Conservation (phyloP, 2,329 filamentous ascomycete genomes). For the Botrytis fabae region DNA sequence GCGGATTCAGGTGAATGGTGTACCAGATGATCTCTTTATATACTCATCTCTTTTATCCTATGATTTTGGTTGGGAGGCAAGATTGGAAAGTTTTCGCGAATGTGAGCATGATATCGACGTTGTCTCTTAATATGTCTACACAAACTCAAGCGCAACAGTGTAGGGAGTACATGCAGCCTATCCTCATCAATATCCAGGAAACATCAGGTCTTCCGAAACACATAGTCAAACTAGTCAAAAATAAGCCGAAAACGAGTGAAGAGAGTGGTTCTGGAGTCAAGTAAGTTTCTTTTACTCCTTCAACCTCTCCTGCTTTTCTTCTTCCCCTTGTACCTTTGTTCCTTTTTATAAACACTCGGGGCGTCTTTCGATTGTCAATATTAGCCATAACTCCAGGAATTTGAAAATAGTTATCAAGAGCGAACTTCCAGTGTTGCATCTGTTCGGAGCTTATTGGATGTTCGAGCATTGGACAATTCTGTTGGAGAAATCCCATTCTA, state of each 20-base stretch:
- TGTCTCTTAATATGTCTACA: not conserved
- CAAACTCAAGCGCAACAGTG: not conserved
- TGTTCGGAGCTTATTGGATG: not conserved
- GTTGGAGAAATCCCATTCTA: not conserved
- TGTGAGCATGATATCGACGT: not conserved
- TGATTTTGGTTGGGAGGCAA: not conserved
- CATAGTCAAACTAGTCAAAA: not conserved
- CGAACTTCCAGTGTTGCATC: not conserved
- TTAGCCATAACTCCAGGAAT: too few relatives aligned
- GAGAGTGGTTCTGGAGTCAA: not conserved
- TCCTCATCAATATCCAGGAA: not conserved
- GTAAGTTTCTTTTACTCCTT: constrained; percentile 12
- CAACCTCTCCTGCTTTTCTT: not conserved
- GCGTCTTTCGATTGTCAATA: not conserved
- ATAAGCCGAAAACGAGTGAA: not conserved
- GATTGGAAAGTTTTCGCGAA: not conserved
- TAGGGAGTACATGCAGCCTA: not conserved
- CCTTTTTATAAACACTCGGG: not conserved
- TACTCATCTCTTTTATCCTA: not conserved
- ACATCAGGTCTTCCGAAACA: not conserved
- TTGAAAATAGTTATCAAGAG: not conserved
- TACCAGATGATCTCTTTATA: constrained; percentile 10
- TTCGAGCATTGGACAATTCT: not conserved
- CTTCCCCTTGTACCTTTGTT: not conserved
- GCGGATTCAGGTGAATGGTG: constrained; percentile 1